Percentiles rank a stretch among this genome's conserved stretches.
Conservation (phyloP, 805 yeast species). For the Metschnikowia hibisci region DNA sequence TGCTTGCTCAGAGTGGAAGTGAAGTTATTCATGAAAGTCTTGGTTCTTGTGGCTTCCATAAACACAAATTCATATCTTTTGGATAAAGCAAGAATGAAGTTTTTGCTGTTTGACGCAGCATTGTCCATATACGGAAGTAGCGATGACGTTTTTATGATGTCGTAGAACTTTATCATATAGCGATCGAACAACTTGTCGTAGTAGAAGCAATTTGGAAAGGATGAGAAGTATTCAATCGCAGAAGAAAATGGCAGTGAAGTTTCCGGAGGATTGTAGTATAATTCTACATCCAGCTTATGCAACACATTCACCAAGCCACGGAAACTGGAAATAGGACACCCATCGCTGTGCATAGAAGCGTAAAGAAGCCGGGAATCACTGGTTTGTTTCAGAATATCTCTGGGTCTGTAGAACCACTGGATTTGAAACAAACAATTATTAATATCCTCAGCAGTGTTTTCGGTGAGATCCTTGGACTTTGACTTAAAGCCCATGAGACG, state of each 20-base stretch:
- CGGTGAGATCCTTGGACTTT: slow-evolving; percentile 7
- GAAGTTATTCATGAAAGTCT: slow-evolving; percentile 60
- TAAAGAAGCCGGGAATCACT: slow-evolving; percentile 71
- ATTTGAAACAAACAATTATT: slow-evolving; percentile 58
- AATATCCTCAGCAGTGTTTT: slow-evolving; percentile 27
- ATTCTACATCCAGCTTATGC: slow-evolving; percentile 63
- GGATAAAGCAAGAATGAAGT: slow-evolving; percentile 57
- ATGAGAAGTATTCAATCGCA: slow-evolving; percentile 48
- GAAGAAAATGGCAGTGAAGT: slow-evolving; percentile 10
- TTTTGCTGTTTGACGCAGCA: slow-evolving; percentile 50
- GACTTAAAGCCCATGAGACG: slow-evolving; percentile 65
- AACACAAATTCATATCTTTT: slow-evolving; percentile 71
- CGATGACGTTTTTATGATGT: slow-evolving; percentile 59
- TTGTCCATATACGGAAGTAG: slow-evolving; percentile 34
- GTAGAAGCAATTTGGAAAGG: slow-evolving; percentile 69
- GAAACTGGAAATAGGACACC: slow-evolving; percentile 69
- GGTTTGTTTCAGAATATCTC: slow-evolving; percentile 69
- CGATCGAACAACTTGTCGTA: slow-evolving; percentile 83
- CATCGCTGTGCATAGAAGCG: slow-evolving; percentile 83
- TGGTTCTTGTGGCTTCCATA: slow-evolving; percentile 64
- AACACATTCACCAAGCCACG: slow-evolving; percentile 73
- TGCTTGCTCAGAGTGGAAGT: slow-evolving; percentile 42
- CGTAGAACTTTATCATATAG: slow-evolving; percentile 79
- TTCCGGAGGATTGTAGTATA: slow-evolving; percentile 23
- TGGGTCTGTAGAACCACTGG: slow-evolving; percentile 89